Evolutionary conservation across 768 basidiomycete genomes (phyloP), one percentile per base, ranked within the genome.

Genomic region (Gyrodon lividus): DNA sequence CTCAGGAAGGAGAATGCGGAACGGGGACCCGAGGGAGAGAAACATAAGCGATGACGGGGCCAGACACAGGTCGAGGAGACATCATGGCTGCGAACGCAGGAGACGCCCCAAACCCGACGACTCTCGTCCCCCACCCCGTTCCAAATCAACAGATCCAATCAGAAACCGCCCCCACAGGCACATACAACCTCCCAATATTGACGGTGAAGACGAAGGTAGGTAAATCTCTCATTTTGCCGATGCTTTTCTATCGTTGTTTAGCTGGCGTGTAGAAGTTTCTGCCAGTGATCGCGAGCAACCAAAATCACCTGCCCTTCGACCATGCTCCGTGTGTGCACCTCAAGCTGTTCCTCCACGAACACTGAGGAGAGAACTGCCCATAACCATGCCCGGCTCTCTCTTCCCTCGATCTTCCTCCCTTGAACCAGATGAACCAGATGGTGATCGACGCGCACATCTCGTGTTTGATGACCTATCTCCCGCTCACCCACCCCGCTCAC

Each of bases 371-470:
- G 55, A 66, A n/a, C 69, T 70, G 7, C 81, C 80, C 3, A 60
- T 77, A 0, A 83, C 82, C 1, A 92, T 92, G 89, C 89, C 89
- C 19, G 89, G 89, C 7, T 79, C 89, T 1, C 78, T 92, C 12
- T 88, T 83, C 61, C 81, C 87, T 5, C 82, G 87, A 8, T 88
- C 89, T 0, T 77, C 81, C 0, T 87, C 87, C n/a, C 71, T 82
- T 12, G 70, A 82, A 26, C 81, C 83, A 6, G 64, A 65, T 23
- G 72, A 72, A 19, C 34, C 16, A 20, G 14, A 22, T 17, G n/a
- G 23, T 4, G 13, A 28, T 26, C 56, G 26, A 5, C 16, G 0
- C 39, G 43, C 3, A 16, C 54, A 22, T 14, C 9, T 14, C n/a
- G 13, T 34, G 12, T n/a, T 24, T 6, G 14, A 12, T 20, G 6